Evolutionary conservation across 805 yeast species (phyloP).

Genomic region (Naumovozyma baii): DNA sequence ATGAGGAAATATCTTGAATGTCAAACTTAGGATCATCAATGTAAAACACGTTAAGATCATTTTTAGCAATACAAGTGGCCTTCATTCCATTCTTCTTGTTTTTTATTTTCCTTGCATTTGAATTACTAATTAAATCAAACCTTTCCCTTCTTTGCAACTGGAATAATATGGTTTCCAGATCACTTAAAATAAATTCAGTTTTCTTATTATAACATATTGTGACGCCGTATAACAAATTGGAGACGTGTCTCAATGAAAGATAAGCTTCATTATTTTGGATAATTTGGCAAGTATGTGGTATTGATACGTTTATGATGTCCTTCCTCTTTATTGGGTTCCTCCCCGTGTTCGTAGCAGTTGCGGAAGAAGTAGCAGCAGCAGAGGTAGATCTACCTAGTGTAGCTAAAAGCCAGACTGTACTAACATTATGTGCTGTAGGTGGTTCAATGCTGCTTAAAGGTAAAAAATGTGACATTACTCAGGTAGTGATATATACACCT

Average conservation of each 20-base stretch:
- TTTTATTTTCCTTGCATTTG: neutral
- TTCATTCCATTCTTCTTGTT: neutral
- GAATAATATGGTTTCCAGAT: conserved; percentile 14
- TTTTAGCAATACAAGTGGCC: neutral
- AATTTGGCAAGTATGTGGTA: conserved; percentile 24
- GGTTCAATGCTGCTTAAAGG: neutral
- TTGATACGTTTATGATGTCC: conserved; percentile 26
- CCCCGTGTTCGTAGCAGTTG: neutral
- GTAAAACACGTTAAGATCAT: neutral
- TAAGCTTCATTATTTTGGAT: conserved; percentile 13
- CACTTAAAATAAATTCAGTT: conserved; percentile 25
- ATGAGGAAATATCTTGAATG: conserved; percentile 11
- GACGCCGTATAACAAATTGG: conserved; percentile 26
- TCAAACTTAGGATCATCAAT: conserved; percentile 24
- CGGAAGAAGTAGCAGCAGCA: neutral
- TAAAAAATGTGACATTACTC: neutral
- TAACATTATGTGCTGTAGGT: conserved; percentile 9
- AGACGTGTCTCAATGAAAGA: conserved; percentile 22
- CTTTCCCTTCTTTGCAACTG: conserved; percentile 13
- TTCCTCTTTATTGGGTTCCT: conserved; percentile 17
- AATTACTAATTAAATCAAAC: neutral
- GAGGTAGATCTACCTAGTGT: conserved; percentile 14
- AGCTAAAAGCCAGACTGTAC: conserved; percentile 28
- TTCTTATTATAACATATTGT: conserved; percentile 26
- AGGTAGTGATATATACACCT: neutral